Conservation (phyloP, 306 rosid genomes). For the Cajanus cajan region DNA sequence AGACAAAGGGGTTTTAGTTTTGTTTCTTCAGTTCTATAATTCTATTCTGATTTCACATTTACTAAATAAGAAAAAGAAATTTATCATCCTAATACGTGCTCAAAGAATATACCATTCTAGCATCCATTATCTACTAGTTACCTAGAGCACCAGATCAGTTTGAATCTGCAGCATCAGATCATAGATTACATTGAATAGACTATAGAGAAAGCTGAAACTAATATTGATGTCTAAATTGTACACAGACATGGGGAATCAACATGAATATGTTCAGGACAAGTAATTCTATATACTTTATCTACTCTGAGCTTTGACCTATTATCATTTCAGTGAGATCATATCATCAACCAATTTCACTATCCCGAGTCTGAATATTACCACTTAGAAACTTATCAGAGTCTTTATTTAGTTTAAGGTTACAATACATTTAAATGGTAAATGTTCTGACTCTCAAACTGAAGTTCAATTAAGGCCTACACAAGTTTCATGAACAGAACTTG, state of each 20-base stretch:
- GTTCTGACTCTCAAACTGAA: neutral
- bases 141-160: neutral
- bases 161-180: neutral
- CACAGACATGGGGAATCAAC: neutral
- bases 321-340: neutral
- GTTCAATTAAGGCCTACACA: neutral
- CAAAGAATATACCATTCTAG: neutral
- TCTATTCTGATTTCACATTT: neutral
- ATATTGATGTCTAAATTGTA: neutral
- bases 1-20: neutral
- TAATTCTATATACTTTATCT: neutral
- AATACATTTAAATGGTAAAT: neutral
- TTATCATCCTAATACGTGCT: neutral
- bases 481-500: slow-evolving; percentile 2
- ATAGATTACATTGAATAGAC: neutral
- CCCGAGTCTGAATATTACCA: neutral
- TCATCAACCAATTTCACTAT: neutral
- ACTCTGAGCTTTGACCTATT: neutral
- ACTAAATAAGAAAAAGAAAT: neutral
- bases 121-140: neutral
- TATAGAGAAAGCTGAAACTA: neutral
- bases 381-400: neutral
- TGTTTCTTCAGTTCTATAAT: neutral
- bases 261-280: neutral
- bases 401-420: neutral